phyloP scores from a whole-genome alignment of 1,284 basidiomycete genomes.

The Ganoderma sp. region DNA sequence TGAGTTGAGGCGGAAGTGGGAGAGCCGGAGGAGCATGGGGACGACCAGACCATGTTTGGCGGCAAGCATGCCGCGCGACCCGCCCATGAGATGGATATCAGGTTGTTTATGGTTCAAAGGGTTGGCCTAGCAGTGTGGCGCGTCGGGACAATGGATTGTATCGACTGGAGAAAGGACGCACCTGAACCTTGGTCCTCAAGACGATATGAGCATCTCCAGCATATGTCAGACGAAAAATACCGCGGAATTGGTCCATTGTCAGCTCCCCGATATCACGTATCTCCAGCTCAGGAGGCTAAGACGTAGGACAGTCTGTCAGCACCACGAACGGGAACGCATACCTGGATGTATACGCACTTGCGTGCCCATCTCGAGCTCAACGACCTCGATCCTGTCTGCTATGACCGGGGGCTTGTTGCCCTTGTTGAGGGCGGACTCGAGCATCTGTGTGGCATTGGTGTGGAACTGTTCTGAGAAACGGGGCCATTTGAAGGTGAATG shows the following conservation, averaged over 20 bases:
- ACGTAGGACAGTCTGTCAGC: conserved; percentile 8
- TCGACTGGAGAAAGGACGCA: conserved; percentile 42
- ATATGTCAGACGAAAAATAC: conserved; percentile 96
- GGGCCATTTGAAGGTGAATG: conserved; percentile 98
- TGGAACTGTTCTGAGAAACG: conserved; percentile 96
- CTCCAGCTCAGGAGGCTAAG: conserved; percentile 93
- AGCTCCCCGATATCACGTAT: conserved; percentile 98
- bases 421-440: conserved; percentile 95
- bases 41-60: conserved; percentile 94
- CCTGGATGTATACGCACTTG: conserved; percentile 62
- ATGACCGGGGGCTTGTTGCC: conserved; percentile 98
- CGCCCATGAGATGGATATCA: conserved; percentile 79
- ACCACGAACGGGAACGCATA: not conserved
- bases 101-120: conserved; percentile 91
- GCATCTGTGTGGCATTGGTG: conserved; percentile 91
- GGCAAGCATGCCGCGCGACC: conserved; percentile 83
- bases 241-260: conserved; percentile 94
- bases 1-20: conserved; percentile 90
- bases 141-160: conserved; percentile 9
- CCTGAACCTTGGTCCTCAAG: conserved; percentile 95
- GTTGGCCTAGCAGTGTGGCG: conserved; percentile 74
- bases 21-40: conserved; percentile 98
- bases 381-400: conserved; percentile 96
- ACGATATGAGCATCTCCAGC: conserved; percentile 96
- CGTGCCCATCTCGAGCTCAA: conserved; percentile 97